These are phyloP conservation scores for Trypanosoma vivax DNA, from an alignment of 208 protist species.

Conservation along the genomic window DNA sequence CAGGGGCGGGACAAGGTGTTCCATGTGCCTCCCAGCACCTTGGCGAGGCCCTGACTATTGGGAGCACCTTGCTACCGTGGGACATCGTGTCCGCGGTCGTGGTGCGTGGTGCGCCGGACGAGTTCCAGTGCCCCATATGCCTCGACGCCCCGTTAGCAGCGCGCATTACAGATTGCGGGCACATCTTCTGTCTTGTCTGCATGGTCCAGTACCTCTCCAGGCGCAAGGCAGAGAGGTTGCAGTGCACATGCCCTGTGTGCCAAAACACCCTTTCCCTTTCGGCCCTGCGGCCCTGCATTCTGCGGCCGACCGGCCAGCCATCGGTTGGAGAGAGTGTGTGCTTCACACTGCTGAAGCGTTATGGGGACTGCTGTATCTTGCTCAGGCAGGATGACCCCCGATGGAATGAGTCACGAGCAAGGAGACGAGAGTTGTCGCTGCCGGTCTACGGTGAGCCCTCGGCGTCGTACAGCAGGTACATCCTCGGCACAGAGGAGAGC, in stretches of 20 bases:
- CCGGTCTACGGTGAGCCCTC: slow-evolving; percentile 44
- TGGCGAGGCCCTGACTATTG: slow-evolving; percentile 43
- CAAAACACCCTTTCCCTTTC: slow-evolving; percentile 35
- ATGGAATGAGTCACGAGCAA: not conserved
- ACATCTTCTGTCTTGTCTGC: slow-evolving; percentile 77
- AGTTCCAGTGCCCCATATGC: slow-evolving; percentile 84
- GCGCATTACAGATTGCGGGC: slow-evolving; percentile 82
- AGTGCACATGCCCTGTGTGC: slow-evolving; percentile 73
- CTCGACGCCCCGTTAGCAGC: slow-evolving; percentile 57
- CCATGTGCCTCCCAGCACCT: slow-evolving; percentile 56
- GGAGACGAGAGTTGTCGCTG: slow-evolving; percentile 23
- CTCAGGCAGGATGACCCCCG: slow-evolving; percentile 58
- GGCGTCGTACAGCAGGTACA: slow-evolving; percentile 60
- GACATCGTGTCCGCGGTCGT: slow-evolving; percentile 76
- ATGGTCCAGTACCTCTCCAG: slow-evolving; percentile 60
- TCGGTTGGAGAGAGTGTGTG: slow-evolving; percentile 20
- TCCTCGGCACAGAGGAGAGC: slow-evolving; percentile 42
- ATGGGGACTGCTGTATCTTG: slow-evolving; percentile 52
- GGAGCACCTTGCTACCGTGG: slow-evolving; percentile 65
- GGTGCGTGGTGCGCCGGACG: slow-evolving; percentile 50
- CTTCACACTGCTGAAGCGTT: slow-evolving; percentile 66
- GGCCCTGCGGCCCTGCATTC: slow-evolving; percentile 56
- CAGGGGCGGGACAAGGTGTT: slow-evolving; percentile 16
- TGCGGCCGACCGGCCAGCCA: slow-evolving; percentile 32
- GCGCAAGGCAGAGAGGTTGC: slow-evolving; percentile 34